These are phyloP conservation scores for Nemania abortiva DNA, from an alignment of 2,329 filamentous ascomycete genomes.

Conservation along the genomic window DNA sequence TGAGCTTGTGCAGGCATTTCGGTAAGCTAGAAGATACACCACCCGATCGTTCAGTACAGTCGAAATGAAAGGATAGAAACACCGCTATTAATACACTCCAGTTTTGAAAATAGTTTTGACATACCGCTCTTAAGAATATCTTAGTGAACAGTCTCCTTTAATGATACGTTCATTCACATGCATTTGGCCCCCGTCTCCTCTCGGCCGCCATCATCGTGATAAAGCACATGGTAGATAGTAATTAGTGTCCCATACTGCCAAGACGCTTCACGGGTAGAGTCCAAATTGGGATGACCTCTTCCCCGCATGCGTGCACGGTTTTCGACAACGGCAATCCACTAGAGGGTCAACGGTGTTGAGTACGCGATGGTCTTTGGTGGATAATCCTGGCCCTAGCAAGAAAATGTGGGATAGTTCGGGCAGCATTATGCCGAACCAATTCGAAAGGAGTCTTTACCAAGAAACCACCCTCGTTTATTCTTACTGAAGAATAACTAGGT, in stretches of 20 bases:
- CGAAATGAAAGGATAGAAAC: neutral
- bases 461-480: neutral
- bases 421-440: constrained; percentile 26
- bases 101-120: neutral
- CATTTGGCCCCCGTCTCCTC: neutral
- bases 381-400: constrained; percentile 24
- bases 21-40: constrained; percentile 2
- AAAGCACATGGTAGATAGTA: neutral
- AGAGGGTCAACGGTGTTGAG: constrained; percentile 2
- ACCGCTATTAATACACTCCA: neutral
- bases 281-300: neutral
- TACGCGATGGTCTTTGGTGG: constrained; percentile 31
- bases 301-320: constrained; percentile 27
- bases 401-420: constrained; percentile 23
- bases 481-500: neutral
- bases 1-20: constrained; percentile 58
- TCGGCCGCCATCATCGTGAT: constrained; percentile 11
- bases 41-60: neutral
- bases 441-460: neutral
- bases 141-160: neutral
- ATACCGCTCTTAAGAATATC: constrained; percentile 2
- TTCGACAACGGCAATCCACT: neutral
- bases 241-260: constrained; percentile 17
- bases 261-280: constrained; percentile 11
- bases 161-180: neutral